Percentiles rank a stretch among this genome's conserved stretches.
Conservation (phyloP, 768 basidiomycete species). For the Naganishia friedmannii region DNA sequence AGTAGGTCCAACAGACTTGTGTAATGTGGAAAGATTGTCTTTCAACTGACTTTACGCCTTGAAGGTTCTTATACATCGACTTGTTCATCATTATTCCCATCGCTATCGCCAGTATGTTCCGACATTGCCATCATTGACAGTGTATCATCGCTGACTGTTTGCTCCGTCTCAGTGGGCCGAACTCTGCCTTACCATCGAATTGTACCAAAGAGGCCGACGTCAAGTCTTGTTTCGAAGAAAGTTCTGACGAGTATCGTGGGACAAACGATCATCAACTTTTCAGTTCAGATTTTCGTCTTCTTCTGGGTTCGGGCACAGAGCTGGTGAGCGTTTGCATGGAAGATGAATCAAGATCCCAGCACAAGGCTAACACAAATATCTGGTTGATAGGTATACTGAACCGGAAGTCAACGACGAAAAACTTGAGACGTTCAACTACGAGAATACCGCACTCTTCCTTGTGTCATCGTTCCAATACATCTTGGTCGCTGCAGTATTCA, state of each 20-base stretch:
- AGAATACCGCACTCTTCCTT: slow-evolving; percentile 87
- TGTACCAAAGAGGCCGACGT: slow-evolving; percentile 85
- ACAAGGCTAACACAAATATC: neutral
- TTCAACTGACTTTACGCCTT: slow-evolving; percentile 25
- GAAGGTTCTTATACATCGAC: slow-evolving; percentile 86
- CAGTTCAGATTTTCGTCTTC: slow-evolving; percentile 80
- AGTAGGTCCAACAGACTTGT: slow-evolving; percentile 55
- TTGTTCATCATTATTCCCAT: slow-evolving; percentile 96
- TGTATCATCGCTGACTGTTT: slow-evolving; percentile 3
- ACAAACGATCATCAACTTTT: slow-evolving; percentile 80
- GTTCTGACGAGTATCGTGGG: slow-evolving; percentile 90
- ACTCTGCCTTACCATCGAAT: slow-evolving; percentile 85
- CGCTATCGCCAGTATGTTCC: slow-evolving; percentile 81
- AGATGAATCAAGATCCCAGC: neutral
- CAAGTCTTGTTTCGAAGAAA: slow-evolving; percentile 90
- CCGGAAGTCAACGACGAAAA: slow-evolving; percentile 66
- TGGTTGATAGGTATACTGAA: slow-evolving; percentile 66
- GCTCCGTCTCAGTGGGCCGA: slow-evolving; percentile 71
- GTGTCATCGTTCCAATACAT: slow-evolving; percentile 99
- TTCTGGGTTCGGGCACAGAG: slow-evolving; percentile 78
- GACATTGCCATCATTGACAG: neutral
- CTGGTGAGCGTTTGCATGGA: slow-evolving; percentile 61
- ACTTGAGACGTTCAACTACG: slow-evolving; percentile 79
- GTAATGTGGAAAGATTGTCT: neutral
- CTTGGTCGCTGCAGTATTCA: slow-evolving; percentile 92